A percentile compares a stretch with the other conserved stretches of the same genome.
Evolutionary conservation across 192 early-diverging fungal genomes (phyloP).

Genomic region (Linnemannia exigua): DNA sequence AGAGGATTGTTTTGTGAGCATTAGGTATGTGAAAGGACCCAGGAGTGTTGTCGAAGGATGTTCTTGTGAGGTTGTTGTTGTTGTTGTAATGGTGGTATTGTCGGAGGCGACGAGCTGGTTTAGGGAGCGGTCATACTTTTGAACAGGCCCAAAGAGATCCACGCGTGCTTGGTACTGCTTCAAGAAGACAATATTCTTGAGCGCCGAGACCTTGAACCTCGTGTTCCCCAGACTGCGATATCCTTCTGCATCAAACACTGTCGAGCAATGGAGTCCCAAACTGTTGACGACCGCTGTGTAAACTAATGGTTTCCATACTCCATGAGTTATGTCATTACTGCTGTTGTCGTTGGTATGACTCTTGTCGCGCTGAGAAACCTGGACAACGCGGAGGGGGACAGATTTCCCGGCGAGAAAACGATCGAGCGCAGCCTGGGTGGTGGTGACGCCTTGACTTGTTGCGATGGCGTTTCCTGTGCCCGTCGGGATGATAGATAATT

Average conservation of each 20-base stretch:
- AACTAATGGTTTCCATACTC: slow-evolving; percentile 33
- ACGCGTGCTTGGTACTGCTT: slow-evolving; percentile 57
- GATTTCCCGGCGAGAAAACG: slow-evolving; percentile 42
- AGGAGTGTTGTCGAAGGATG: background rate
- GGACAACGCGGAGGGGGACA: slow-evolving; percentile 40
- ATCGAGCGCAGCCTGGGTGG: slow-evolving; percentile 46
- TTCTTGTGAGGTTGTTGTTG: background rate
- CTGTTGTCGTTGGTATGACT: background rate
- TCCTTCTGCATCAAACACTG: slow-evolving; percentile 58
- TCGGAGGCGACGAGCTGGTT: slow-evolving; percentile 21
- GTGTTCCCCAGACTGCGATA: slow-evolving; percentile 58
- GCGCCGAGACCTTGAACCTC: slow-evolving; percentile 57
- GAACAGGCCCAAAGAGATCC: slow-evolving; percentile 38
- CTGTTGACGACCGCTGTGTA: slow-evolving; percentile 61
- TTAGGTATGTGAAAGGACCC: slow-evolving; percentile 61
- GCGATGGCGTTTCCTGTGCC: slow-evolving; percentile 67
- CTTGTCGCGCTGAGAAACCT: slow-evolving; percentile 42
- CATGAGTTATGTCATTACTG: background rate
- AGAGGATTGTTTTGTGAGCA: slow-evolving; percentile 59
- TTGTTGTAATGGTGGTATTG: background rate
- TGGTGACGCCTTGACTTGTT: slow-evolving; percentile 51
- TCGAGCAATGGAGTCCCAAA: slow-evolving; percentile 66
- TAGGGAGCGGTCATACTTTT: slow-evolving; percentile 29
- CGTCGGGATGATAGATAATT: slow-evolving; percentile 56
- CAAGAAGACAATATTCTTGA: slow-evolving; percentile 47